These are phyloP conservation scores for Suillus discolor DNA, from an alignment of 768 basidiomycete species.

Conservation along the genomic window DNA sequence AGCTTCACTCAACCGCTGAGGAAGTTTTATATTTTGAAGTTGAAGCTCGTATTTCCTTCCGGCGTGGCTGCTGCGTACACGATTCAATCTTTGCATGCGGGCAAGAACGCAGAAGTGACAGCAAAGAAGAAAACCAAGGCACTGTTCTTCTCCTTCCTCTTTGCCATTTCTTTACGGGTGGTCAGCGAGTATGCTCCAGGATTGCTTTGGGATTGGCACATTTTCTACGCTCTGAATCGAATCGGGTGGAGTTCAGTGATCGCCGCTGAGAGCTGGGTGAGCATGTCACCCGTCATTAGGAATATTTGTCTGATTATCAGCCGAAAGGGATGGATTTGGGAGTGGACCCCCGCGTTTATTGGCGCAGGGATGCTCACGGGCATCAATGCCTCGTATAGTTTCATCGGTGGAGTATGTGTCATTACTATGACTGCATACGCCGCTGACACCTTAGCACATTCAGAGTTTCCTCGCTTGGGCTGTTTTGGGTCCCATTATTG, in stretches of 20 bases:
- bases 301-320: neutral
- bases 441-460: slow-evolving; percentile 11
- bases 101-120: slow-evolving; percentile 46
- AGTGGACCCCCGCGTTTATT: slow-evolving; percentile 53
- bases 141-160: slow-evolving; percentile 46
- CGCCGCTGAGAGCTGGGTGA: slow-evolving; percentile 56
- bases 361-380: slow-evolving; percentile 60
- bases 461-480: slow-evolving; percentile 62
- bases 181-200: slow-evolving; percentile 60
- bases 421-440: slow-evolving; percentile 1
- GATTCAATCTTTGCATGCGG: slow-evolving; percentile 60
- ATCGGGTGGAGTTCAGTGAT: slow-evolving; percentile 61
- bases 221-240: slow-evolving; percentile 61
- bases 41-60: slow-evolving; percentile 64
- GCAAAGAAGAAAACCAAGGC: slow-evolving; percentile 58
- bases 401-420: slow-evolving; percentile 40
- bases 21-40: slow-evolving; percentile 60
- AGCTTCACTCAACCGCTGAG: slow-evolving; percentile 68
- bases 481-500: slow-evolving; percentile 55
- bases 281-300: slow-evolving; percentile 7
- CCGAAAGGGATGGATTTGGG: slow-evolving; percentile 16
- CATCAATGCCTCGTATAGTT: slow-evolving; percentile 56
- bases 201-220: slow-evolving; percentile 61
- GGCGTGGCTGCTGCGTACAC: slow-evolving; percentile 66
- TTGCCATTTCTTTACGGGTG: slow-evolving; percentile 55